Percentiles rank a stretch among this genome's conserved stretches.
Conservation (phyloP, 2,329 filamentous ascomycete genomes). For the Pyrenochaeta sp. region DNA sequence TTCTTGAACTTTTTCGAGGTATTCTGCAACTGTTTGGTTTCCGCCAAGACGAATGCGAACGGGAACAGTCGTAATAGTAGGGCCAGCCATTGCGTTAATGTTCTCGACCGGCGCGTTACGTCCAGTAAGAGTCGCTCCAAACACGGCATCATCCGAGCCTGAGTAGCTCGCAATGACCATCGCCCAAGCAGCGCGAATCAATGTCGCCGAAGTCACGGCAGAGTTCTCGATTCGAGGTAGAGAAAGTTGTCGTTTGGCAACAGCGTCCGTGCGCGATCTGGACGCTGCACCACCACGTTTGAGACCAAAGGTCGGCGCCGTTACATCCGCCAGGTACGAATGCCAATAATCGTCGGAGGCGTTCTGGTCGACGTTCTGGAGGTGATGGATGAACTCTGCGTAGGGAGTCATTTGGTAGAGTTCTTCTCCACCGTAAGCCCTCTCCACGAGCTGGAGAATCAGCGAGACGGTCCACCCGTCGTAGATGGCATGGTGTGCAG, state of each 20-base stretch:
- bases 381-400: too few relatives aligned
- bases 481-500: neutral
- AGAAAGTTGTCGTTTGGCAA: too few relatives aligned
- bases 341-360: too few relatives aligned
- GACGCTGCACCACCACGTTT: too few relatives aligned
- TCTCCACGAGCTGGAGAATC: neutral
- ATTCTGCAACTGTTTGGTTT: conserved; percentile 15
- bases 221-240: too few relatives aligned
- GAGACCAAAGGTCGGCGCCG: too few relatives aligned
- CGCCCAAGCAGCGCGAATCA: conserved; percentile 53
- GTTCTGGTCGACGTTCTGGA: too few relatives aligned
- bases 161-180: conserved; percentile 11
- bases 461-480: neutral
- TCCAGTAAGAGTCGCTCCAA: conserved; percentile 50
- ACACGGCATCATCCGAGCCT: conserved; percentile 24
- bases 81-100: conserved; percentile 50
- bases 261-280: too few relatives aligned
- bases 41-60: conserved; percentile 29
- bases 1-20: conserved; percentile 19
- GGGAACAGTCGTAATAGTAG: conserved; percentile 51
- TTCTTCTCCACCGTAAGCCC: neutral
- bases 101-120: conserved; percentile 48
- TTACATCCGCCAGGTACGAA: too few relatives aligned
- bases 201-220: neutral
- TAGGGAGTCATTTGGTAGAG: too few relatives aligned